Evolutionary conservation across 163 green algal genomes (phyloP).

Genomic region (Coccomyxa subellipsoidea): DNA sequence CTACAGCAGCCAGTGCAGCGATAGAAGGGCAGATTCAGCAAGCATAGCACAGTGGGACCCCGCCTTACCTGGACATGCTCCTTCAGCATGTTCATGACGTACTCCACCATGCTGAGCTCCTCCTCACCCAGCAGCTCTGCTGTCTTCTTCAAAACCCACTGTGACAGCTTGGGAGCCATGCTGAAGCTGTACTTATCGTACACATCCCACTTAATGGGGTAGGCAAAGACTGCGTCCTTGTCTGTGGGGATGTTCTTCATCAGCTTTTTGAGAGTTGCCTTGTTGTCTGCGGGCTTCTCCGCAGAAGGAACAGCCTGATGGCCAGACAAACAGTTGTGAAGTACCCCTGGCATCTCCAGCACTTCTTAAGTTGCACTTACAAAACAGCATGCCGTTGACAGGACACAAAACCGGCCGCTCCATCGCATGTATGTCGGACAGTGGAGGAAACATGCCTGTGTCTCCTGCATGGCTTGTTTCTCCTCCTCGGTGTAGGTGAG

Average conservation of each 20-base stretch:
- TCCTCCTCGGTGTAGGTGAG: conserved; percentile 76
- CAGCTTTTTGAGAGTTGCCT: conserved; percentile 44
- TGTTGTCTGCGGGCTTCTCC: conserved; percentile 8
- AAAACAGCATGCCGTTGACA: not conserved
- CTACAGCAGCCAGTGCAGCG: not conserved
- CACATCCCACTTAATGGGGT: conserved; percentile 70
- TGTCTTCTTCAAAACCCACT: conserved; percentile 65
- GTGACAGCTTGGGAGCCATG: conserved; percentile 26
- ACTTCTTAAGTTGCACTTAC: not conserved
- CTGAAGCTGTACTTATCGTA: conserved; percentile 28
- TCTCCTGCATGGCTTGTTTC: conserved; percentile 25
- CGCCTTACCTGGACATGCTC: conserved; percentile 30
- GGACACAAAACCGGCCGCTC: not conserved
- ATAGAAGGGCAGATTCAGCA: no score
- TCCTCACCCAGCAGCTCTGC: conserved; percentile 80
- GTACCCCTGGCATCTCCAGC: not conserved
- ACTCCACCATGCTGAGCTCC: conserved; percentile 62
- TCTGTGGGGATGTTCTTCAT: conserved; percentile 76
- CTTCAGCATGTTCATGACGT: conserved; percentile 64
- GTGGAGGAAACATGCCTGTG: not conserved
- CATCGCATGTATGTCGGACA: not conserved
- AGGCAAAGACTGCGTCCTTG: conserved; percentile 60
- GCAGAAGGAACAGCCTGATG: conserved; percentile 28
- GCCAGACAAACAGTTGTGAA: not conserved
- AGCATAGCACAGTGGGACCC: no score